Evolutionary conservation across 2,329 filamentous ascomycete genomes (phyloP), one percentile per base, ranked within the genome.

Genomic region (Sclerotinia sclerotiorum): DNA sequence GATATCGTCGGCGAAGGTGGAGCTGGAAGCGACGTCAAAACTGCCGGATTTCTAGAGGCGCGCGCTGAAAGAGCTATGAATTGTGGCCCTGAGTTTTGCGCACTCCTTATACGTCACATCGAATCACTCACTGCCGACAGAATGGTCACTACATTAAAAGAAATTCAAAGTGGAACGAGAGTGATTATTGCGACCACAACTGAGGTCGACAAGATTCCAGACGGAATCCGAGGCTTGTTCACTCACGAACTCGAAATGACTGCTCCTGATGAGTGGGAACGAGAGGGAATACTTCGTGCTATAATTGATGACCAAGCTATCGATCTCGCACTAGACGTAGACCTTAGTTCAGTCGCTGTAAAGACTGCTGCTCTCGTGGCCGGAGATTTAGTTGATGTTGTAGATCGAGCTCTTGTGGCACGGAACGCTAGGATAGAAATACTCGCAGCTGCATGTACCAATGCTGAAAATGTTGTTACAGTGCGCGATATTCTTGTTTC

Each of bases 301-400:
- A 91, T 96, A 48, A 86, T 97, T 46, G 86, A 91, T 46, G 89
- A 93, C 69, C 87, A 88, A 39, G 89, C 91, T 2, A 84, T 97
- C 29, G 85, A 87, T n/a, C 81, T 97, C 2, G 91, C 94, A 24
- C 86, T 90, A 0, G 90, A 94, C 63, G 92, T 97, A 4, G 93
- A 97, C 68, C 83, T 99, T 6, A 86, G 88, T 70, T 88, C 90
- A 13, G 89, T 99, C 21, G 95, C 95, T 0, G 85, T 99, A 63
- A 98, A 98, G 82, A 99, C 95, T 11, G 95, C 95, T 8, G 95
- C 95, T 1, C 84, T 99, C 10, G 95, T 99, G 3, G 95, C 95
- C 27, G 95, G 94, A 19, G 94, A 99, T 77, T 82, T 99, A 13
- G 90, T 97, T 1, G 95, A 99, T 76, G 94, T 99, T 0, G 92